Percentiles rank a stretch among this genome's conserved stretches.
phyloP scores from a whole-genome alignment of 331 rosid species.

The Quercus tomentella region DNA sequence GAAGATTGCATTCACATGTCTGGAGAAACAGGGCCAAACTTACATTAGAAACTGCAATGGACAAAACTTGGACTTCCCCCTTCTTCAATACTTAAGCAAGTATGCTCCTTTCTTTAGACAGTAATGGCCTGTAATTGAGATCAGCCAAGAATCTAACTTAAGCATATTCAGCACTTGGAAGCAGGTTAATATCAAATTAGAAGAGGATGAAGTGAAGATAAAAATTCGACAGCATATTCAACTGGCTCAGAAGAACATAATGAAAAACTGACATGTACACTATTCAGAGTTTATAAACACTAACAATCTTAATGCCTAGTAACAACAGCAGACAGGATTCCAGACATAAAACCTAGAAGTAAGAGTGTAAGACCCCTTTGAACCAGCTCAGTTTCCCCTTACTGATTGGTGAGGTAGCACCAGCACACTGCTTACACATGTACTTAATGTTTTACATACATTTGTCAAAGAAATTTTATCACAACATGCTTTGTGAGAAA shows the following conservation, averaged over 20 bases:
- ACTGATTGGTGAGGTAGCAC: neutral
- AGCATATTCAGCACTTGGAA: constrained; percentile 14
- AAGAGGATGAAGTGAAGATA: neutral
- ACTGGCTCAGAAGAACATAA: neutral
- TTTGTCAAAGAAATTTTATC: neutral
- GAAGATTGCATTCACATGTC: constrained; percentile 8
- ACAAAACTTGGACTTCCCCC: constrained; percentile 96
- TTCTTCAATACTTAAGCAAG: constrained; percentile 96
- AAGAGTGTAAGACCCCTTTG: neutral
- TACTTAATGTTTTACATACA: neutral
- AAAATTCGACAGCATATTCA: neutral
- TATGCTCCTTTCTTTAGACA: constrained; percentile 90
- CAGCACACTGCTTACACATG: neutral
- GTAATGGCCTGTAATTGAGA: constrained; percentile 75
- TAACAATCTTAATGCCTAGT: constrained; percentile 11
- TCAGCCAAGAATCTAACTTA: constrained; percentile 24
- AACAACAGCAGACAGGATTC: neutral
- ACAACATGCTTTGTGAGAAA: neutral
- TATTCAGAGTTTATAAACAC: constrained; percentile 2
- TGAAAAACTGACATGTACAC: neutral
- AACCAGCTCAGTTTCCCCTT: constrained; percentile 11
- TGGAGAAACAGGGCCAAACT: constrained; percentile 31
- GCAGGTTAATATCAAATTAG: constrained; percentile 1
- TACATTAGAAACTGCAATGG: constrained; percentile 95
- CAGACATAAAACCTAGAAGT: neutral